Conservation (phyloP, 2,329 filamentous ascomycete genomes). For the Exophiala bonariae region DNA sequence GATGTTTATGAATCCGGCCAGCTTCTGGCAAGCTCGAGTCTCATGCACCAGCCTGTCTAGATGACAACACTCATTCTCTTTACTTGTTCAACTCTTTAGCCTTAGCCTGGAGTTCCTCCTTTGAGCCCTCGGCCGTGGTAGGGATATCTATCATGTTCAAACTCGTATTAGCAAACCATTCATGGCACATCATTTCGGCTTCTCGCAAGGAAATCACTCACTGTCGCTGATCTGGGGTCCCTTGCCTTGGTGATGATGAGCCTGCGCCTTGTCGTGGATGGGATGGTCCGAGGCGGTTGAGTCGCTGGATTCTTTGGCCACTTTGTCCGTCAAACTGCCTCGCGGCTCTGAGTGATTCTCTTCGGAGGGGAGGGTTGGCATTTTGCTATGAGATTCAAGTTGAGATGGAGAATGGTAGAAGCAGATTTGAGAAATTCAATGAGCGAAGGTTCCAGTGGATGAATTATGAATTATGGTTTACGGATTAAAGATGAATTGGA, state of each 20-base stretch:
- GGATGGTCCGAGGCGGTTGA: conserved; percentile 38
- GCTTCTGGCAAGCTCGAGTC: too few relatives aligned
- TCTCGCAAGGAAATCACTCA: too few relatives aligned
- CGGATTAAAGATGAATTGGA: too few relatives aligned
- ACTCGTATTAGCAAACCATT: too few relatives aligned
- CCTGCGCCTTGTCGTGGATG: conserved; percentile 36
- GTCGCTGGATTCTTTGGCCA: conserved; percentile 39
- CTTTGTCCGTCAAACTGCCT: conserved; percentile 34
- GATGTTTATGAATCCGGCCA: too few relatives aligned
- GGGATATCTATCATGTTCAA: conserved; percentile 38
- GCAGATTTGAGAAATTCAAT: too few relatives aligned
- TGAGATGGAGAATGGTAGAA: too few relatives aligned
- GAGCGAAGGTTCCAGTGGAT: too few relatives aligned
- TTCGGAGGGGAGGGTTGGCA: conserved; percentile 40
- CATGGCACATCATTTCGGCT: too few relatives aligned
- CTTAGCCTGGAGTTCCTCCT: conserved; percentile 67
- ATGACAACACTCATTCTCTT: too few relatives aligned
- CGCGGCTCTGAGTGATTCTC: conserved; percentile 30
- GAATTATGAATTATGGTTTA: too few relatives aligned
- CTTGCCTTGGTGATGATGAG: conserved; percentile 39
- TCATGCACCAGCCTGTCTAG: too few relatives aligned
- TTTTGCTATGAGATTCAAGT: conserved; percentile 12
- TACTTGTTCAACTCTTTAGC: conserved; percentile 67
- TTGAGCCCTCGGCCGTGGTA: conserved; percentile 47
- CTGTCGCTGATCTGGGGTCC: conserved; percentile 46